Evolutionary conservation across 2,329 filamentous ascomycete genomes (phyloP).

Genomic region (Bipolaris gigantea): DNA sequence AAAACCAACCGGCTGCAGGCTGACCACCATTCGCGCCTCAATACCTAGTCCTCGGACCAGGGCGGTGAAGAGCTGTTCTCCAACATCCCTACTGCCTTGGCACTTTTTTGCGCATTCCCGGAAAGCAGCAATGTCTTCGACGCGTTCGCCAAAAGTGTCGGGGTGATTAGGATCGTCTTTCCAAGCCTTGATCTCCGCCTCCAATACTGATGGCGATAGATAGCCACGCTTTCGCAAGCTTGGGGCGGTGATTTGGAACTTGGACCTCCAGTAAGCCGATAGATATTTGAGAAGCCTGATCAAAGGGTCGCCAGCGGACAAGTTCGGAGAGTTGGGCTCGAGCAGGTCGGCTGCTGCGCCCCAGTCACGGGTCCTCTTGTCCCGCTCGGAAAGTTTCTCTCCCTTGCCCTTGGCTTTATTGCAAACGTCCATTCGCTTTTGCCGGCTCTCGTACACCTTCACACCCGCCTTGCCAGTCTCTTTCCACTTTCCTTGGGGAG

Average conservation of each 20-base stretch:
- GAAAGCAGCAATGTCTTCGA: slow-evolving; percentile 69
- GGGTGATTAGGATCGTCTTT: slow-evolving; percentile 64
- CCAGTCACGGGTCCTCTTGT: slow-evolving; percentile 67
- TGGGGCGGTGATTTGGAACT: slow-evolving; percentile 75
- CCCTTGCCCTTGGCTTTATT: slow-evolving; percentile 19
- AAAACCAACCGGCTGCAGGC: slow-evolving; percentile 82
- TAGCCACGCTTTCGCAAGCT: slow-evolving; percentile 90
- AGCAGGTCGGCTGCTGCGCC: slow-evolving; percentile 66
- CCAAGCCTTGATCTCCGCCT: slow-evolving; percentile 73
- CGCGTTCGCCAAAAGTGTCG: slow-evolving; percentile 73
- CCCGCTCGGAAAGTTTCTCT: slow-evolving; percentile 46
- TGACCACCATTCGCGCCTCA: slow-evolving; percentile 81
- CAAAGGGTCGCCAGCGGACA: slow-evolving; percentile 81
- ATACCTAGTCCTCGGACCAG: slow-evolving; percentile 78
- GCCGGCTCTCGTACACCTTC: slow-evolving; percentile 31
- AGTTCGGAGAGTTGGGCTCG: slow-evolving; percentile 71
- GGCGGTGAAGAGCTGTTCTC: slow-evolving; percentile 86
- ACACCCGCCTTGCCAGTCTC: slow-evolving; percentile 48
- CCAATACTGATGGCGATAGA: slow-evolving; percentile 72
- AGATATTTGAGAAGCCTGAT: slow-evolving; percentile 74
- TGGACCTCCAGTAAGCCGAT: slow-evolving; percentile 84
- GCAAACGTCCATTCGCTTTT: slow-evolving; percentile 14
- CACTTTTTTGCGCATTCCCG: slow-evolving; percentile 68
- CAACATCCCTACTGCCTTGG: slow-evolving; percentile 82
- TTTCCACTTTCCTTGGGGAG: slow-evolving; percentile 40